Conservation (phyloP, 352 stramenopile species). For the Phytopythium mirpurense region DNA sequence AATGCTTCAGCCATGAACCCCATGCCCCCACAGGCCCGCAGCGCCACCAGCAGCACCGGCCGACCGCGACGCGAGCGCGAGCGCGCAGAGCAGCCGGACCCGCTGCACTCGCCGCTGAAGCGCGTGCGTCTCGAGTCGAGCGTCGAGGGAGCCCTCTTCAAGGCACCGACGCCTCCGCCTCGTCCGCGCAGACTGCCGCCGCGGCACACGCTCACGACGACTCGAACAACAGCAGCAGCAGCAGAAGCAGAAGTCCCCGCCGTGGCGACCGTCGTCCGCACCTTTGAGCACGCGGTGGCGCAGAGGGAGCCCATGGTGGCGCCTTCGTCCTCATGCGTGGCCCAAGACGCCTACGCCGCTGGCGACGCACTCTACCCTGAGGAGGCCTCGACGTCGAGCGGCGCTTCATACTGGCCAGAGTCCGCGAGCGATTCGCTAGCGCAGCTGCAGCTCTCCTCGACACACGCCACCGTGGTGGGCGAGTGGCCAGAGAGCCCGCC, state of each 20-base stretch:
- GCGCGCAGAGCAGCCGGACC: neutral
- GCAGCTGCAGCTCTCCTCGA: neutral
- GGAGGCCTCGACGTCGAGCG: neutral
- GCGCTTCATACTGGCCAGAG: neutral
- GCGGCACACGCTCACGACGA: slow-evolving; percentile 4
- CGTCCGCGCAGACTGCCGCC: slow-evolving; percentile 11
- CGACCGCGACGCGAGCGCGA: neutral
- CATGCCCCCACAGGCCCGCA: neutral
- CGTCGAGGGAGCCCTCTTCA: too few species aligned
- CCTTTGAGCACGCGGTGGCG: slow-evolving; percentile 16
- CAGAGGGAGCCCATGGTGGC: neutral
- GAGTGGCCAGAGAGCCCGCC: neutral
- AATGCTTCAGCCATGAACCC: too few species aligned
- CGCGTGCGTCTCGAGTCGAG: neutral
- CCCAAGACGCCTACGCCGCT: neutral
- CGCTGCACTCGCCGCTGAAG: neutral
- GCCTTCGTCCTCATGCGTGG: neutral
- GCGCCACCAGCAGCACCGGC: neutral
- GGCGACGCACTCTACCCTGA: too few species aligned
- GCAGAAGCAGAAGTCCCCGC: slow-evolving; percentile 17
- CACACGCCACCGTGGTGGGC: neutral
- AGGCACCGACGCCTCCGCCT: neutral
- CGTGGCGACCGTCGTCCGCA: slow-evolving; percentile 27
- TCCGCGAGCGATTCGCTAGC: neutral
- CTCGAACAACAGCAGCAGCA: neutral